Evolutionary conservation across 345 rosid genomes (phyloP).

Genomic region (Melaleuca quinquenervia): DNA sequence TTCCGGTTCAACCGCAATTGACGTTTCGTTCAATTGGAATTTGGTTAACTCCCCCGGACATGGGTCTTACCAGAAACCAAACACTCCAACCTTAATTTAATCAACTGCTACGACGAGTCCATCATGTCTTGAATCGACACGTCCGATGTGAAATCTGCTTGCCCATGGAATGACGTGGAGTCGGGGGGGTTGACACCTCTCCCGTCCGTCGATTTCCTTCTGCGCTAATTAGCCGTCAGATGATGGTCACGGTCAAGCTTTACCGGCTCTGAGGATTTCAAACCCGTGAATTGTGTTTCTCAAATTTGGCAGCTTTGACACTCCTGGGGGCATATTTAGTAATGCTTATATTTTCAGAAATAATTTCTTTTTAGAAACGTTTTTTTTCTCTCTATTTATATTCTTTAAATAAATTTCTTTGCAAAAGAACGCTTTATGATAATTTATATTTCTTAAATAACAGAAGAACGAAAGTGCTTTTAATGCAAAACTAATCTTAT

Average conservation of each 20-base stretch:
- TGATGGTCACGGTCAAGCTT: neutral
- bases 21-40: neutral
- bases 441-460: too few relatives aligned
- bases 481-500: too few relatives aligned
- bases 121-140: neutral
- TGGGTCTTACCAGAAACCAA: neutral
- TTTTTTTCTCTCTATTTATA: too few relatives aligned
- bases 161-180: neutral
- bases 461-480: too few relatives aligned
- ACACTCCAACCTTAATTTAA: neutral
- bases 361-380: too few relatives aligned
- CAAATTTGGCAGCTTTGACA: neutral
- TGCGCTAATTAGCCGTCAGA: neutral
- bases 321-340: neutral
- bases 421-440: too few relatives aligned
- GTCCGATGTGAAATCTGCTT: neutral
- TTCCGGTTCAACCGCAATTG: neutral
- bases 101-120: neutral
- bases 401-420: too few relatives aligned
- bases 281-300: neutral
- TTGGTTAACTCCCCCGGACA: neutral
- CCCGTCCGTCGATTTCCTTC: neutral
- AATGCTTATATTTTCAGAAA: too few relatives aligned
- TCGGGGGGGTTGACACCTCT: too few relatives aligned
- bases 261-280: neutral